phyloP scores from a whole-genome alignment of 106 monocot genomes.

The Dendrobium huoshanense region DNA sequence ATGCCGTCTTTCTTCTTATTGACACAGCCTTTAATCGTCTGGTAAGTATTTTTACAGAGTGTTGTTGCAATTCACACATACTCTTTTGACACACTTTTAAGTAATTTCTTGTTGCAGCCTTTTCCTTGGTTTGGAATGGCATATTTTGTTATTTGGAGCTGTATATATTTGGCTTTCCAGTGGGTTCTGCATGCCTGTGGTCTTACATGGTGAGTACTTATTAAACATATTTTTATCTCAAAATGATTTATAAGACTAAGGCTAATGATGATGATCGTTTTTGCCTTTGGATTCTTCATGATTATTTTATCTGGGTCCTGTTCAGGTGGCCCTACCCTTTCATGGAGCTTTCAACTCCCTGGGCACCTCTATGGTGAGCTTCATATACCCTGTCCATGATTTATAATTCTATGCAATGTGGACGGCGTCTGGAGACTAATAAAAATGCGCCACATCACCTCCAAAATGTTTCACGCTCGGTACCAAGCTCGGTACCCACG shows the following conservation, averaged over 20 bases:
- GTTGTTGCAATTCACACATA: neutral
- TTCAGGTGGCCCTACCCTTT: slow-evolving; percentile 95
- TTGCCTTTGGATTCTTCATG: too few relatives aligned
- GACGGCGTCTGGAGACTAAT: too few relatives aligned
- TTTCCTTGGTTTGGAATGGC: slow-evolving; percentile 86
- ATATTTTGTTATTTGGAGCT: slow-evolving; percentile 85
- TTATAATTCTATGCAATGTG: too few relatives aligned
- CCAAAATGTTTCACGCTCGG: too few relatives aligned
- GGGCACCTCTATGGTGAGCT: slow-evolving; percentile 69
- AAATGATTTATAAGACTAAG: too few relatives aligned
- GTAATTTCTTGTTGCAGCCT: slow-evolving; percentile 37
- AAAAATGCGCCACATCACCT: too few relatives aligned
- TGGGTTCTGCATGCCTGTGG: slow-evolving; percentile 93
- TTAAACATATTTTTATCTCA: too few relatives aligned
- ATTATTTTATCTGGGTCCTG: neutral
- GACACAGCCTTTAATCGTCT: slow-evolving; percentile 72
- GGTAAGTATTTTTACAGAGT: slow-evolving; percentile 23
- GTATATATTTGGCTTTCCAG: slow-evolving; percentile 65
- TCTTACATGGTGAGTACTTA: slow-evolving; percentile 53
- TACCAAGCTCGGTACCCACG: too few relatives aligned
- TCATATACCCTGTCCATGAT: neutral
- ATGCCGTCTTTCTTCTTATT: slow-evolving; percentile 47
- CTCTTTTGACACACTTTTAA: neutral
- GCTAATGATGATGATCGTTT: too few relatives aligned
- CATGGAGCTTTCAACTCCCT: slow-evolving; percentile 62